These are phyloP conservation scores for Penicillium sp. DNA, from an alignment of 2,329 filamentous ascomycete species.

Conservation along the genomic window DNA sequence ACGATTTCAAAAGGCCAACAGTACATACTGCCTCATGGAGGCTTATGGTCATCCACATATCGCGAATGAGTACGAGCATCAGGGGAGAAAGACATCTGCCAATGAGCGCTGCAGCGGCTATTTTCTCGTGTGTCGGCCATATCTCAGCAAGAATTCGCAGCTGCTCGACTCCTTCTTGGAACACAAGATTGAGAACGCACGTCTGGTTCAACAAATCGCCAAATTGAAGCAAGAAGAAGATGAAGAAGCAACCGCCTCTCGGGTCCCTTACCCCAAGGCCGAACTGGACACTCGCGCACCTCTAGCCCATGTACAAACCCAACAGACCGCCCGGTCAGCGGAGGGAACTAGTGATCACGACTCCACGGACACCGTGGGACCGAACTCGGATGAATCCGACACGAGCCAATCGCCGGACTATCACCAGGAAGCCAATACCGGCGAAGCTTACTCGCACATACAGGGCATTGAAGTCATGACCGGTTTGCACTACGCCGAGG, in stretches of 20 bases:
- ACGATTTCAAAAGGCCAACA: slow-evolving; percentile 72
- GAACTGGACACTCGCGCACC: background rate
- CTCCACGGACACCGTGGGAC: slow-evolving; percentile 28
- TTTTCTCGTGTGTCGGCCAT: slow-evolving; percentile 88
- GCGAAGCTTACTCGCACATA: slow-evolving; percentile 73
- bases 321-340: background rate
- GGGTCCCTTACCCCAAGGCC: slow-evolving; percentile 50
- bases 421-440: slow-evolving; percentile 76
- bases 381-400: slow-evolving; percentile 33
- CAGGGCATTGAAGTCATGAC: slow-evolving; percentile 93
- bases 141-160: slow-evolving; percentile 80
- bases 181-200: slow-evolving; percentile 94
- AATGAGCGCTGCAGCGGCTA: slow-evolving; percentile 74
- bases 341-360: slow-evolving; percentile 16
- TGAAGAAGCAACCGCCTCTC: slow-evolving; percentile 67
- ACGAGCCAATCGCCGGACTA: slow-evolving; percentile 64
- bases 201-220: slow-evolving; percentile 75
- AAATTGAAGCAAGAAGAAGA: slow-evolving; percentile 82
- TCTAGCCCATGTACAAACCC: background rate
- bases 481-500: slow-evolving; percentile 79
- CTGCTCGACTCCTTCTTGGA: slow-evolving; percentile 90
- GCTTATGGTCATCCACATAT: slow-evolving; percentile 90
- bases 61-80: slow-evolving; percentile 60
- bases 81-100: slow-evolving; percentile 62
- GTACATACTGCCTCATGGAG: slow-evolving; percentile 75